phyloP scores from a whole-genome alignment of 805 yeast genomes.

The Wickerhamomyces bisporus region DNA sequence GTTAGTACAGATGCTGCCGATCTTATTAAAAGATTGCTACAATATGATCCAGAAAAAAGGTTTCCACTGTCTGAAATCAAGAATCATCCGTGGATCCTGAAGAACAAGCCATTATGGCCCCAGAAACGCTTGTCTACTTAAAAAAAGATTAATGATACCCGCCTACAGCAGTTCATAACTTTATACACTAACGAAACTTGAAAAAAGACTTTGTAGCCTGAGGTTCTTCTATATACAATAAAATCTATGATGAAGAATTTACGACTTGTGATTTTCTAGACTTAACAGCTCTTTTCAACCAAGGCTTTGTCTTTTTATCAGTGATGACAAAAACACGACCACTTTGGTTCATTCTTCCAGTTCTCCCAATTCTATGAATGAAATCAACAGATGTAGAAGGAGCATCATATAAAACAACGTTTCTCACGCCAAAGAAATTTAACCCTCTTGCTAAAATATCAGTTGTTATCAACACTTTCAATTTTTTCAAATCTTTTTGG shows the following conservation, averaged over 20 bases:
- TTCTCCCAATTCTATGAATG: slow-evolving; percentile 89
- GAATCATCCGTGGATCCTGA: slow-evolving; percentile 79
- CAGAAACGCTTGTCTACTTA: slow-evolving; percentile 12
- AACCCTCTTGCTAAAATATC: slow-evolving; percentile 89
- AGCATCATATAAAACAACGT: slow-evolving; percentile 77
- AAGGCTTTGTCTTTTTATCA: slow-evolving; percentile 60
- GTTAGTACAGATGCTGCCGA: slow-evolving; percentile 74
- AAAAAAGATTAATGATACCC: too few species aligned
- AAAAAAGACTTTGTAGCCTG: neutral
- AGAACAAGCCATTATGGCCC: slow-evolving; percentile 60
- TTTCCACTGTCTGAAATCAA: slow-evolving; percentile 55
- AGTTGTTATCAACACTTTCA: slow-evolving; percentile 78
- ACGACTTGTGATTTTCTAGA: slow-evolving; percentile 37
- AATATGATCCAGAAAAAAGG: slow-evolving; percentile 65
- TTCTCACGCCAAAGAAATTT: slow-evolving; percentile 76
- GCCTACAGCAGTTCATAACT: too few species aligned
- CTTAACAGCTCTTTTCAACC: slow-evolving; percentile 65
- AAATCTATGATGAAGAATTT: neutral
- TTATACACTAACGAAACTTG: neutral
- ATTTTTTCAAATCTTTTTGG: slow-evolving; percentile 18
- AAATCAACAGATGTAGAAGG: slow-evolving; percentile 83
- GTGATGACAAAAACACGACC: slow-evolving; percentile 85
- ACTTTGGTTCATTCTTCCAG: slow-evolving; percentile 85
- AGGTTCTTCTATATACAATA: slow-evolving; percentile 1
- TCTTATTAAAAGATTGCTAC: slow-evolving; percentile 57